Base-by-base conservation (phyloP, 208 protist species). In the Trypanosoma platydactyli region DNA sequence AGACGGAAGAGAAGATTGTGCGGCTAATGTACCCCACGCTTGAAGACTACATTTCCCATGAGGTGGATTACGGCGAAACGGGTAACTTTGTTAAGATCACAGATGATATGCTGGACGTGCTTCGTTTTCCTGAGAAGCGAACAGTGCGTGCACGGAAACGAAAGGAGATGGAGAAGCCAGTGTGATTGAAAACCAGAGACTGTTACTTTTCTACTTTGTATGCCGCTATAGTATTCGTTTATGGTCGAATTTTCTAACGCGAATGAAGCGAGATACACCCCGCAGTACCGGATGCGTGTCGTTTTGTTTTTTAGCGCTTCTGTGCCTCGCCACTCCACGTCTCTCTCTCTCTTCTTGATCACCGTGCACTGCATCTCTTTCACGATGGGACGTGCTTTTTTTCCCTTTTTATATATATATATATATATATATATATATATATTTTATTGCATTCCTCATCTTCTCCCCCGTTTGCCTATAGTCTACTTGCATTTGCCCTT, bases 1-100 rank as follows among this genome's bases (percentile, higher is more conserved):
- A 82, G 50, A 71, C 64, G 29, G 81, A 86, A 13, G 73, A 83
- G 42, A 91, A 89, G 59, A 67, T 86, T 55, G 88, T 94, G 45
- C 84, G 88, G 0, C 76, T 94, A 20, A 73, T 77, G 52, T 83
- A 88, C 66, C 84, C 83, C 5, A 77, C 83, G 3, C 60, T 63
- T 48, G 53, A 66, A 4, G 83, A 89, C 54, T 94, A 74, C 55
- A 33, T 62, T 1, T 27, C 53, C 2, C 60, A 68, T 27, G 61
- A 68, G 25, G 54, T 68, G 55, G 54, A 63, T 38, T 57, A 16
- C 13, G 50, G 68, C 16, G 33, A 63, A 24, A 68, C 68, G 5
- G 68, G 68, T 0, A 59, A 57, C 13, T 74, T 74, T 64, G 61
- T 74, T 12, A 3, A 54, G n/a, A 42, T 55, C 33, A 68, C 68